These are phyloP conservation scores for Cercophora samala DNA, from an alignment of 495 filamentous ascomycete species.

Conservation along the genomic window DNA sequence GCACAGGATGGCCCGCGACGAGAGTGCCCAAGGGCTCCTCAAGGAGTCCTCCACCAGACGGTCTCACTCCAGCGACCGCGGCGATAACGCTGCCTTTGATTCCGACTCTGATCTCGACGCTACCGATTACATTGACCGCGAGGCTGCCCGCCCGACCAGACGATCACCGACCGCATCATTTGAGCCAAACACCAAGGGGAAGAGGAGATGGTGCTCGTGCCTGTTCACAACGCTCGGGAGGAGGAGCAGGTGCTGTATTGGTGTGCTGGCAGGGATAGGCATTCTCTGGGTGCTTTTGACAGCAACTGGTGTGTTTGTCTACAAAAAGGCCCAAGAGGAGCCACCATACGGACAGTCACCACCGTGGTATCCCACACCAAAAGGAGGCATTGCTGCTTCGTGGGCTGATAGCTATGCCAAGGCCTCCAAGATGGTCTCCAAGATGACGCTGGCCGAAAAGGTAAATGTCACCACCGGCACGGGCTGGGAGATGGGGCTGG, in stretches of 20 bases:
- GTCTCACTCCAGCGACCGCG: constrained; percentile 26
- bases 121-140: constrained; percentile 40
- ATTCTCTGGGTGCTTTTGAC: constrained; percentile 36
- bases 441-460: constrained; percentile 87
- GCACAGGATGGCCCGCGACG: constrained; percentile 17
- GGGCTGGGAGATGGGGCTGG: constrained; percentile 86
- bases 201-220: constrained; percentile 16
- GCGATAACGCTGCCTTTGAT: constrained; percentile 29
- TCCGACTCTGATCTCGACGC: constrained; percentile 42
- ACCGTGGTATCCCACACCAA: constrained; percentile 82
- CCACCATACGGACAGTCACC: constrained; percentile 56
- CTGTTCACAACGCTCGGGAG: constrained; percentile 28
- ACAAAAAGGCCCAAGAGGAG: constrained; percentile 41
- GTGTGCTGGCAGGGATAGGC: constrained; percentile 26
- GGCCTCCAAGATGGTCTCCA: constrained; percentile 69
- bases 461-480: constrained; percentile 93
- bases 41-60: constrained; percentile 23
- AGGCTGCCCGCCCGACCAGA: constrained; percentile 10
- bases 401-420: constrained; percentile 84
- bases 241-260: constrained; percentile 38
- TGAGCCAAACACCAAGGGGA: constrained; percentile 8
- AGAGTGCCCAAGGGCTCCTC: constrained; percentile 28
- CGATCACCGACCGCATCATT: constrained; percentile 11
- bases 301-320: constrained; percentile 40
- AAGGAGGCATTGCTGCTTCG: constrained; percentile 65